Evolutionary conservation across 768 basidiomycete genomes (phyloP).

Genomic region (Boletus rufocinnamomeus): DNA sequence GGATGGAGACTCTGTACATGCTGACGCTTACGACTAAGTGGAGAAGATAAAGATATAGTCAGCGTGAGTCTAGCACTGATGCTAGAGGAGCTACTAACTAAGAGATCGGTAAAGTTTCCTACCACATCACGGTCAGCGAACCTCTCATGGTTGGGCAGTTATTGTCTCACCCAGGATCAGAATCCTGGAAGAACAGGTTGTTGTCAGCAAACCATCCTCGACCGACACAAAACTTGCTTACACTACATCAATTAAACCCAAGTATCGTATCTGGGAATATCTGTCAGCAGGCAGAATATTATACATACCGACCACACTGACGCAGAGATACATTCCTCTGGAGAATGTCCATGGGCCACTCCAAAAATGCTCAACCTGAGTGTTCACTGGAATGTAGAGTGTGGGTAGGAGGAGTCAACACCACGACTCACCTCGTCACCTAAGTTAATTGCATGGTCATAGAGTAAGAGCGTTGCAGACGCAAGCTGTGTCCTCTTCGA

Average conservation of each 20-base stretch:
- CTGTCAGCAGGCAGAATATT: not conserved
- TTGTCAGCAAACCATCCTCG: not conserved
- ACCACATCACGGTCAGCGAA: not conserved
- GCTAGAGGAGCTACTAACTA: slow-evolving; percentile 2
- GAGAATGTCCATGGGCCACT: slow-evolving; percentile 14
- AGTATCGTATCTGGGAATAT: slow-evolving; percentile 12
- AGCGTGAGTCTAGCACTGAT: not conserved
- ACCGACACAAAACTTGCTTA: not conserved
- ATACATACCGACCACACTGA: not conserved
- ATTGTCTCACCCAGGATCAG: slow-evolving; percentile 10
- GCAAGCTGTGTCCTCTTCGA: slow-evolving; percentile 1
- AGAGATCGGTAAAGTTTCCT: not conserved
- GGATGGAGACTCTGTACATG: not conserved
- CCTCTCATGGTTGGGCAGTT: not conserved
- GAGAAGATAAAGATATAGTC: not conserved
- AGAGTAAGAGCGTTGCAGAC: slow-evolving; percentile 11
- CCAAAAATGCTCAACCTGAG: slow-evolving; percentile 17
- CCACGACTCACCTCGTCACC: slow-evolving; percentile 5
- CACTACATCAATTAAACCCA: slow-evolving; percentile 9
- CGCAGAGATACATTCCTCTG: slow-evolving; percentile 12
- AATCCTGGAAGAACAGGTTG: not conserved
- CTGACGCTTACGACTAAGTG: slow-evolving; percentile 10
- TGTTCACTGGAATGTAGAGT: not conserved
- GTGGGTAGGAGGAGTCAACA: not conserved
- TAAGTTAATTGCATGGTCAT: slow-evolving; percentile 15